Evolutionary conservation across 139 green algal species (phyloP).

Genomic region (Chlamydomonas applanata): DNA sequence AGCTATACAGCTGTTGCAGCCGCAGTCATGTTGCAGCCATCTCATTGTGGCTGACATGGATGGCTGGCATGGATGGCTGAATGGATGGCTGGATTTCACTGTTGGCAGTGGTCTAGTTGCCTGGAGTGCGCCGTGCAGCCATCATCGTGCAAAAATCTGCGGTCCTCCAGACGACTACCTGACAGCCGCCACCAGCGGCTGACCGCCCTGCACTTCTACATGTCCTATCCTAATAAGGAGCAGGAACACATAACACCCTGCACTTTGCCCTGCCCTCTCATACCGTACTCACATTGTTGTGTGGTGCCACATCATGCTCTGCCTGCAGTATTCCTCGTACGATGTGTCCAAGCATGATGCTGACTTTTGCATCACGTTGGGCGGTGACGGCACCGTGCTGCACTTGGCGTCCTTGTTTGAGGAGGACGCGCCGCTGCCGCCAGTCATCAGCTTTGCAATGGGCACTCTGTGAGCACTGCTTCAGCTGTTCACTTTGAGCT

Average conservation of each 20-base stretch:
- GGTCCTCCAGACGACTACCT: too few relatives aligned
- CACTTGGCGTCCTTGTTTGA: constrained; percentile 81
- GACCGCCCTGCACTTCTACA: too few relatives aligned
- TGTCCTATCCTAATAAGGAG: too few relatives aligned
- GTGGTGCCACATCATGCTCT: not conserved
- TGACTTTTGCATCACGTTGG: constrained; percentile 82
- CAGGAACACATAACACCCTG: not conserved
- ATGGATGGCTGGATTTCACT: too few relatives aligned
- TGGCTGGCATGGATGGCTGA: too few relatives aligned
- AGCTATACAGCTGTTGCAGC: not conserved
- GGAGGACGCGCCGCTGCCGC: constrained; percentile 76
- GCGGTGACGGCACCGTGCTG: constrained; percentile 74
- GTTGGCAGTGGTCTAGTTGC: too few relatives aligned
- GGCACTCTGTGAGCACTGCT: constrained; percentile 60
- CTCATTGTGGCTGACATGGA: too few relatives aligned
- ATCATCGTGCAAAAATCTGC: too few relatives aligned
- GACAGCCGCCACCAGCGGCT: too few relatives aligned
- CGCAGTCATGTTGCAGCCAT: not conserved
- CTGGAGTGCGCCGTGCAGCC: too few relatives aligned
- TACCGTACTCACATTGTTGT: not conserved
- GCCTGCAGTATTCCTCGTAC: constrained; percentile 4
- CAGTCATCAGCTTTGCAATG: constrained; percentile 87
- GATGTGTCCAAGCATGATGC: constrained; percentile 21
- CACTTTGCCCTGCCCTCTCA: too few relatives aligned
- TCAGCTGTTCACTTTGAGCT: too few relatives aligned